Evolutionary conservation across 2,329 filamentous ascomycete species (phyloP).

Genomic region (Fusarium sp.): DNA sequence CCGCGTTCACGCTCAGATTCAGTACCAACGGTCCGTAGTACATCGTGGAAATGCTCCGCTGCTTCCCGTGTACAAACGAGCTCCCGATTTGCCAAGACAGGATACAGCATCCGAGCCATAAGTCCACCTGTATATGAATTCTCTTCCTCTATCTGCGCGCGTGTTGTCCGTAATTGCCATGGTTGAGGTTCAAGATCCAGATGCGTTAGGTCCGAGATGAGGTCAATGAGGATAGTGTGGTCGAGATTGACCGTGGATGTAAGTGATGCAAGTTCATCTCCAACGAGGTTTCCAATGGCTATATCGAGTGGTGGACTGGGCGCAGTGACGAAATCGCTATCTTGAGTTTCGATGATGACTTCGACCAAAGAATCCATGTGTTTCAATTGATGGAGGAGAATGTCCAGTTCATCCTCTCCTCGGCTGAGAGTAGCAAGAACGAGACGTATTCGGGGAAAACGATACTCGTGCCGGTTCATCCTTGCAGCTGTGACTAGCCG

Average conservation of each 20-base stretch:
- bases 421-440: slow-evolving; percentile 50
- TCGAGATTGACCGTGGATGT: slow-evolving; percentile 55
- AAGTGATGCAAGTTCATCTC: slow-evolving; percentile 48
- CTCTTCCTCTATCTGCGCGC: slow-evolving; percentile 52
- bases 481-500: slow-evolving; percentile 52
- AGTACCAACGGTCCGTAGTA: slow-evolving; percentile 53
- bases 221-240: slow-evolving; percentile 55
- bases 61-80: slow-evolving; percentile 54
- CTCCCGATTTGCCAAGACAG: slow-evolving; percentile 47
- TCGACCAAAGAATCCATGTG: slow-evolving; percentile 48
- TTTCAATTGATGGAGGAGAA: slow-evolving; percentile 49
- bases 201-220: slow-evolving; percentile 56
- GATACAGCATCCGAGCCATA: slow-evolving; percentile 52
- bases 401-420: slow-evolving; percentile 44
- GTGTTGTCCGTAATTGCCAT: slow-evolving; percentile 50
- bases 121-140: slow-evolving; percentile 44
- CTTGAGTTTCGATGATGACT: slow-evolving; percentile 49
- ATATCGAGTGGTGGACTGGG: slow-evolving; percentile 41
- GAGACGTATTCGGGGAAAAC: slow-evolving; percentile 50
- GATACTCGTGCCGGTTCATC: slow-evolving; percentile 52
- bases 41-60: slow-evolving; percentile 54
- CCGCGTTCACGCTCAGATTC: slow-evolving; percentile 52
- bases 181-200: slow-evolving; percentile 47
- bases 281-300: slow-evolving; percentile 48
- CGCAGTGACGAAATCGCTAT: slow-evolving; percentile 42